Evolutionary conservation across 306 rosid genomes (phyloP), one percentile per base, ranked within the genome.

Genomic region (Cucumis cinereus): DNA sequence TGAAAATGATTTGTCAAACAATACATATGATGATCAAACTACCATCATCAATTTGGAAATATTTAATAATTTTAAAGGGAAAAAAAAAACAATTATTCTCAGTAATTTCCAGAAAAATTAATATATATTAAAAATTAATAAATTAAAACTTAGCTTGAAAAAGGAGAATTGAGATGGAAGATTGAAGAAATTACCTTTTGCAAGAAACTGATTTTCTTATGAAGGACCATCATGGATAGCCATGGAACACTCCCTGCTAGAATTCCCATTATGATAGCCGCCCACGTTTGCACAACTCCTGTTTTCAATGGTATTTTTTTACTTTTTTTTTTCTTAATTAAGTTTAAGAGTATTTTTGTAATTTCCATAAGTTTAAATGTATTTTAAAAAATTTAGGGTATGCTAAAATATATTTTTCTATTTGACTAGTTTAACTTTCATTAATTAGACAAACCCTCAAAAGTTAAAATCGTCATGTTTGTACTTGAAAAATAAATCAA

Each of bases 251-350:
- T 94, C 0, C 99, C 99, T 0, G 93, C 77, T 13, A 81, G 73
- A 0, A 92, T 83, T 72, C 99, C 99, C 90, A 89, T 89, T 45
- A 94, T 87, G 43, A 94, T 92, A 80, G 97, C 97, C 60, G 99
- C 99, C 99, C 99, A 94, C 74, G 96, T 86, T 79, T 92, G 99
- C 73, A 94, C 99, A 22, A 94, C 69, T 17, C 99, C 97, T 92
- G 79, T 77, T 75, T 12, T 23, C 1, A 19, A 60, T 40, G 26
- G 14, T 19, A 38, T 40, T 0, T 3, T 58, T n/a, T n/a, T n/a
- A n/a, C n/a, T n/a, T n/a, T n/a, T n/a, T n/a, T n/a, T n/a, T n/a
- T n/a, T n/a, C n/a, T n/a, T n/a, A n/a, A n/a, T n/a, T n/a, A n/a
- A n/a, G n/a, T n/a, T n/a, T n/a, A n/a, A n/a, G n/a, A n/a, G n/a